These are phyloP conservation scores for Trametes hirsuta DNA, from an alignment of 1,284 basidiomycete species.

Conservation along the genomic window DNA sequence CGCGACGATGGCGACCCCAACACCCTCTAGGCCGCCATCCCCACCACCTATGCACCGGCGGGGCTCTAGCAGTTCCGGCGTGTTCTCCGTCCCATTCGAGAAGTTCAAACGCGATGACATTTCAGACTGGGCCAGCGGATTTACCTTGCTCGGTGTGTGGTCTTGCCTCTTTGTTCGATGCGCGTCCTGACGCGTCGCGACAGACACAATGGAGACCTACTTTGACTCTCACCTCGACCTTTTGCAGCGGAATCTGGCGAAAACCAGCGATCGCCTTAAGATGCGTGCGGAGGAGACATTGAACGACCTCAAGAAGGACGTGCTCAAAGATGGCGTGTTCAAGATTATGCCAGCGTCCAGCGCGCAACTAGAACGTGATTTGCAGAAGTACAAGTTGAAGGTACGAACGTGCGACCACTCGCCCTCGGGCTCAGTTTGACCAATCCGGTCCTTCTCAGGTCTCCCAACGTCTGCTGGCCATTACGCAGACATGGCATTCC, in stretches of 20 bases:
- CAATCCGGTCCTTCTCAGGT: slow-evolving; percentile 50
- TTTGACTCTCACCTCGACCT: slow-evolving; percentile 92
- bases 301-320: slow-evolving; percentile 40
- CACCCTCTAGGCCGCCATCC: slow-evolving; percentile 35
- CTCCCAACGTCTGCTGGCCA: slow-evolving; percentile 69
- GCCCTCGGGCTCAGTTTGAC: background rate
- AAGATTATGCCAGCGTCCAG: slow-evolving; percentile 72
- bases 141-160: slow-evolving; percentile 70
- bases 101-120: slow-evolving; percentile 55
- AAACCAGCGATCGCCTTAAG: slow-evolving; percentile 83
- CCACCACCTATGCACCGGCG: slow-evolving; percentile 27
- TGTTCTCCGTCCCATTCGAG: slow-evolving; percentile 57
- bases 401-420: slow-evolving; percentile 37
- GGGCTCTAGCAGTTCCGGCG: slow-evolving; percentile 37
- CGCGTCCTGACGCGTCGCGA: slow-evolving; percentile 14
- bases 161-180: too few relatives aligned
- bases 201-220: slow-evolving; percentile 88
- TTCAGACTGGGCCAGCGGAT: slow-evolving; percentile 59
- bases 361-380: slow-evolving; percentile 83
- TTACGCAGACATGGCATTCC: slow-evolving; percentile 84
- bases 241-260: slow-evolving; percentile 84
- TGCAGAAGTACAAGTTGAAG: slow-evolving; percentile 78
- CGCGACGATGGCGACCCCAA: slow-evolving; percentile 31
- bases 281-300: slow-evolving; percentile 72
- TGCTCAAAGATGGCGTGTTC: slow-evolving; percentile 41